Conservation (phyloP, 2,329 filamentous ascomycete species). For the Scedosporium apiospermum region DNA sequence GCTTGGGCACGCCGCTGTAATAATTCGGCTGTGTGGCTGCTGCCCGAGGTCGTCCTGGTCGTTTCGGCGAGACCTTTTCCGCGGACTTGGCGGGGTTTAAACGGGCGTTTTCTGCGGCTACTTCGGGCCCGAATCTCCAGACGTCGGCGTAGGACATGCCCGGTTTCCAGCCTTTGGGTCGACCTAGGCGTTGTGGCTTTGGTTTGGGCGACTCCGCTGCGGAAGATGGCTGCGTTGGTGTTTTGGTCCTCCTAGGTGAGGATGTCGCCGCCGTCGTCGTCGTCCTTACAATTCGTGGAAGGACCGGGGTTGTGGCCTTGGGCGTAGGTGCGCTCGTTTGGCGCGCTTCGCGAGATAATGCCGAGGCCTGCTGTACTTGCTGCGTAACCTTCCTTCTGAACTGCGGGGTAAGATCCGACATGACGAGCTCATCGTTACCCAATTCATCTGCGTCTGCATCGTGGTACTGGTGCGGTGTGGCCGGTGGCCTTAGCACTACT, state of each 20-base stretch:
- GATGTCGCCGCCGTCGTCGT: neutral
- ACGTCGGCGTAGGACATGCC: constrained; percentile 19
- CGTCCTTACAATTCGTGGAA: neutral
- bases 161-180: constrained; percentile 36
- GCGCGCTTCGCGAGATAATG: neutral
- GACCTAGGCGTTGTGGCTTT: constrained; percentile 20
- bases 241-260: neutral
- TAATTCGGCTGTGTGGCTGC: neutral
- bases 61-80: neutral
- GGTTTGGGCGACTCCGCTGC: neutral
- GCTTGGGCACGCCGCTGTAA: neutral
- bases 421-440: constrained; percentile 8
- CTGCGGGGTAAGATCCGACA: constrained; percentile 15
- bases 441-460: constrained; percentile 6
- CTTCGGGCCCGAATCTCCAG: constrained; percentile 7
- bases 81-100: neutral
- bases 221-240: neutral
- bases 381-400: constrained; percentile 9
- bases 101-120: neutral
- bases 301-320: neutral
- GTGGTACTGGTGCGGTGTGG: neutral
- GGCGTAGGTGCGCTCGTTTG: neutral
- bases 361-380: neutral
- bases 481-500: constrained; percentile 11
- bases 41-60: neutral